Evolutionary conservation across 441 rosid genomes (phyloP).

Genomic region (Viola pubescens): DNA sequence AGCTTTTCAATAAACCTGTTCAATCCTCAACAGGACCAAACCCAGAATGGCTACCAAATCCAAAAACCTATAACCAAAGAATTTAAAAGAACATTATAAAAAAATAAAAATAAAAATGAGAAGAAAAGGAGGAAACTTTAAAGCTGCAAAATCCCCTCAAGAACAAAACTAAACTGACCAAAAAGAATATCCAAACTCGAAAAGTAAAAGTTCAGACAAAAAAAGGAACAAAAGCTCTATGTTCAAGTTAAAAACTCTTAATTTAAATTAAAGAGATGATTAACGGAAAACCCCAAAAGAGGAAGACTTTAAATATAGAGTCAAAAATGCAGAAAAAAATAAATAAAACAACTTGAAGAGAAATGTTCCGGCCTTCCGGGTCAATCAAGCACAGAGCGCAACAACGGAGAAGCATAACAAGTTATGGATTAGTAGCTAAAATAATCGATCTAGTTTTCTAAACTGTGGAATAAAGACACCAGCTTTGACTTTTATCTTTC

Average conservation of each 20-base stretch:
- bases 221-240: background rate
- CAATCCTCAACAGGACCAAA: conserved; percentile 8
- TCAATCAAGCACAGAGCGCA: too few relatives aligned
- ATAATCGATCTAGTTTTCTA: background rate
- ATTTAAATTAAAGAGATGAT: background rate
- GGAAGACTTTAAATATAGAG: conserved; percentile 2
- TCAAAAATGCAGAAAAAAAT: background rate
- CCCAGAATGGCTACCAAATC: conserved; percentile 1
- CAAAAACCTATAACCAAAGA: conserved; percentile 1
- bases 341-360: background rate
- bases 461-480: conserved; percentile 1
- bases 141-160: background rate
- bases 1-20: background rate
- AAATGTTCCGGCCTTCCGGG: too few relatives aligned
- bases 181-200: background rate
- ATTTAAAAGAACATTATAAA: background rate
- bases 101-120: background rate
- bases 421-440: too few relatives aligned
- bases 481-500: conserved; percentile 29
- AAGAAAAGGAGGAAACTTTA: background rate
- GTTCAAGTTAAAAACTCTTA: background rate
- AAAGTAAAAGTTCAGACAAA: background rate
- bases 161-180: background rate
- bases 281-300: background rate
- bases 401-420: too few relatives aligned